Percentiles rank a stretch among this genome's conserved stretches.
Evolutionary conservation across 164 flowering plant genomes (phyloP).

Genomic region (Berberis thunbergii): DNA sequence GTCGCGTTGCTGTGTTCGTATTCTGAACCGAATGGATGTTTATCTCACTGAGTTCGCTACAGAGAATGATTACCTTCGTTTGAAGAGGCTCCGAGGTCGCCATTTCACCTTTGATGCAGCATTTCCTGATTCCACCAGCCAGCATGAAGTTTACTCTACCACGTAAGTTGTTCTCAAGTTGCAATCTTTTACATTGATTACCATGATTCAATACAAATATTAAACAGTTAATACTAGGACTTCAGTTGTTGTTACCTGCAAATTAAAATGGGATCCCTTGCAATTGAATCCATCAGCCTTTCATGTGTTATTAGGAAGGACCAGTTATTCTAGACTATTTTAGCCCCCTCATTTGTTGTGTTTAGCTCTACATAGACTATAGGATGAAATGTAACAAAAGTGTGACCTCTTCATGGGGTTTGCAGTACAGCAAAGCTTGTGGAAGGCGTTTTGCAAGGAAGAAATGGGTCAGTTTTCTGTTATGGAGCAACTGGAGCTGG

Average conservation of each 20-base stretch:
- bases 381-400: not conserved
- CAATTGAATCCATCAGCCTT: too few relatives aligned
- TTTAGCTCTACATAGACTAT: not conserved
- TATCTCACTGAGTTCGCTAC: constrained; percentile 67
- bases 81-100: constrained; percentile 76
- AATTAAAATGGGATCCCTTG: too few relatives aligned
- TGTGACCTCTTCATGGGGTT: constrained; percentile 6
- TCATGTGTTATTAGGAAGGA: too few relatives aligned
- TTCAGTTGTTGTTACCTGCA: too few relatives aligned
- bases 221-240: too few relatives aligned
- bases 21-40: constrained; percentile 58
- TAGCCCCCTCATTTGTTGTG: not conserved
- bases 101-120: constrained; percentile 86
- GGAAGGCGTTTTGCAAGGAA: constrained; percentile 81
- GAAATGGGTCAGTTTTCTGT: constrained; percentile 92
- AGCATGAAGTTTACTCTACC: constrained; percentile 72
- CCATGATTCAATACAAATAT: not conserved
- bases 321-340: too few relatives aligned
- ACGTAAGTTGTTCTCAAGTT: constrained; percentile 44
- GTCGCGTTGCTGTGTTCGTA: constrained; percentile 57
- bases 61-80: constrained; percentile 79
- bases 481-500: constrained; percentile 99
- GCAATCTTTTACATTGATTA: not conserved
- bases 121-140: constrained; percentile 69
- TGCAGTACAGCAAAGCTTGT: constrained; percentile 84